A percentile compares a stretch with the other conserved stretches of the same genome.
These are phyloP conservation scores for Neurospora crassa DNA, from an alignment of 2,329 filamentous ascomycete species.

Conservation along the genomic window DNA sequence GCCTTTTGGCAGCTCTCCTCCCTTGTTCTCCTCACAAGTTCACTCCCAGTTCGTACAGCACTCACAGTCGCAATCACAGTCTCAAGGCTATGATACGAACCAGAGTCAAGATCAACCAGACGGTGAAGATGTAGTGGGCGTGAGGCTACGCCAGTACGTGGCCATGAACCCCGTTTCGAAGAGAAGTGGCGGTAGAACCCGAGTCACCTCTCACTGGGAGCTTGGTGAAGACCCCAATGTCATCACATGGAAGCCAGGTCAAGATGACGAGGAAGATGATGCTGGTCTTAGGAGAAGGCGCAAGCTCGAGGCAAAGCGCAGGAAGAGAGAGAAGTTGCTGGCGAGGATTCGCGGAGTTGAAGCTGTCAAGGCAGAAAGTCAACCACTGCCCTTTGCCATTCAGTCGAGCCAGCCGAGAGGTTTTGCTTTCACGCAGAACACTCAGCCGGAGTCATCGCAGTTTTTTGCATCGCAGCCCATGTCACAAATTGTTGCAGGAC, in stretches of 20 bases:
- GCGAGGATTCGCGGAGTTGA: conserved; percentile 11
- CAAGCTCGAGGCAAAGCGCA: conserved; percentile 11
- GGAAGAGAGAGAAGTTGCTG: conserved; percentile 12
- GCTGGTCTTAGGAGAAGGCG: conserved; percentile 7
- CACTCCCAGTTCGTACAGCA: neutral
- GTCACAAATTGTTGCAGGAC: conserved; percentile 14
- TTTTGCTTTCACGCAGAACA: neutral
- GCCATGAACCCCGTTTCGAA: conserved; percentile 6
- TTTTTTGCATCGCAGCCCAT: conserved; percentile 3
- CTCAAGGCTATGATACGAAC: neutral
- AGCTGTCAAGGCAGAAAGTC: conserved; percentile 1
- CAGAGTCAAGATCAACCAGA: conserved; percentile 1
- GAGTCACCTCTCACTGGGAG: conserved; percentile 14
- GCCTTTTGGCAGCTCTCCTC: conserved; percentile 11
- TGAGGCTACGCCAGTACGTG: conserved; percentile 13
- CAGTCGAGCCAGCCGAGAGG: conserved; percentile 8
- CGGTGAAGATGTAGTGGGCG: conserved; percentile 7
- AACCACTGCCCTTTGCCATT: neutral
- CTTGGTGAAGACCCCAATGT: conserved; percentile 11
- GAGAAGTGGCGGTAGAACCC: neutral
- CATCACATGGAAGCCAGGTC: conserved; percentile 11
- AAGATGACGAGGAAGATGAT: conserved; percentile 11
- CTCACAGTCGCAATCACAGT: conserved; percentile 1
- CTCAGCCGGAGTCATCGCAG: conserved; percentile 2
- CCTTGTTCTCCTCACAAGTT: conserved; percentile 4